Evolutionary conservation across 192 early-diverging fungal species (phyloP), one percentile per base, ranked within the genome.

Genomic region (Helicostylum pulchrum): DNA sequence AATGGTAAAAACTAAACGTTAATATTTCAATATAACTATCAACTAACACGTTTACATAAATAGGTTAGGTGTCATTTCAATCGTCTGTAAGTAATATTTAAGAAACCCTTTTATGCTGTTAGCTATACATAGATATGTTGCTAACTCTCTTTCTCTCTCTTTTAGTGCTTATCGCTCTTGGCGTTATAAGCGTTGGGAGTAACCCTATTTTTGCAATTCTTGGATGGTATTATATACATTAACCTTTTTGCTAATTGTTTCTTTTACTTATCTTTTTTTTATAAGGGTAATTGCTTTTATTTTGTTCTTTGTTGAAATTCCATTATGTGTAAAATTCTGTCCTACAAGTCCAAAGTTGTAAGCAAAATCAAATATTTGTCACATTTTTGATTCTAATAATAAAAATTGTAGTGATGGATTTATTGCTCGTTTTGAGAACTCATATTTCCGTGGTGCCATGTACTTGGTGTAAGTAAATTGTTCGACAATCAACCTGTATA

Each of bases 331-430:
- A 34, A 70, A 70, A 61, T 53, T 69, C 6, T 69, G 67, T 56
- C 67, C 67, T 12, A 69, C 67, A 2, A 69, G 67, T 57, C 67
- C 67, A 0, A 53, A 56, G 30, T 69, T 69, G 67, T 69, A 63
- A 69, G 77, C 12, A 8, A 39, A 4, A 30, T 39, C 8, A 30
- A 45, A 42, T 39, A 17, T 4, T 0, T 30, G 43, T 44, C 3
- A 1, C 30, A 26, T 31, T 50, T 31, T 53, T 11, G 5, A 10
- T 39, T 39, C 7, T 39, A 9, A 9, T 3, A 39, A 39, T 3
- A 6, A 9, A 39, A 39, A 6, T 3, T 39, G 36, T 39, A 70
- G 68, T 39, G 68, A 70, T 63, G 34, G n/a, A 17, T 70, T 64
- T 45, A 30, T 70, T 9, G 9, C 36, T 36, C 23, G 11, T 14